A percentile compares a stretch with the other conserved stretches of the same genome.
phyloP scores from a whole-genome alignment of 2,329 filamentous ascomycete species.

The Saccharata proteae region DNA sequence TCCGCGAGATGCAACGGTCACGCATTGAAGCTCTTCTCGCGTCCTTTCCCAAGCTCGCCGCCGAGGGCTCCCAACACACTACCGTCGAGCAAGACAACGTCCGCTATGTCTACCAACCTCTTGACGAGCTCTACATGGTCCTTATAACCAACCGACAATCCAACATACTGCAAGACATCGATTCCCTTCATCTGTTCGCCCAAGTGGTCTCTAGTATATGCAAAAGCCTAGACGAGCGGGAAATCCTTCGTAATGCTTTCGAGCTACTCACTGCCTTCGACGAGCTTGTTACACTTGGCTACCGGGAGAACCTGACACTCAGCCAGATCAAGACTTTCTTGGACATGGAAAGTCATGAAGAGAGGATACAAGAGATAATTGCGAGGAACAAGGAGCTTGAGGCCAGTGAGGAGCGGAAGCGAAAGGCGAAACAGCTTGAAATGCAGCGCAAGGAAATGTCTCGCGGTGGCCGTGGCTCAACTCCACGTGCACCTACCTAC shows the following conservation, averaged over 20 bases:
- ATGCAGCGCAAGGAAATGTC: conserved; percentile 96
- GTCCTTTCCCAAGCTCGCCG: conserved; percentile 93
- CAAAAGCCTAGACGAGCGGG: conserved; percentile 88
- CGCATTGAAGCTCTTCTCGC: conserved; percentile 93
- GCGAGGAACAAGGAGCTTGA: conserved; percentile 98
- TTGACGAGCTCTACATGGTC: conserved; percentile 99
- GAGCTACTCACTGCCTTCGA: conserved; percentile 95
- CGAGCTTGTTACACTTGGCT: conserved; percentile 89
- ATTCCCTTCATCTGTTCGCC: conserved; percentile 93
- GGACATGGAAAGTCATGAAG: conserved; percentile 98
- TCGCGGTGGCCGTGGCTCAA: conserved; percentile 51
- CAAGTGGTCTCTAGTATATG: conserved; percentile 96
- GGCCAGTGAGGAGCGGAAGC: conserved; percentile 94
- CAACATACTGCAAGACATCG: conserved; percentile 98
- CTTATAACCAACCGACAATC: conserved; percentile 99
- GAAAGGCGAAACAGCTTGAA: conserved; percentile 96
- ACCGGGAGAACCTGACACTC: conserved; percentile 90
- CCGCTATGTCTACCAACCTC: conserved; percentile 96
- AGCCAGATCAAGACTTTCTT: conserved; percentile 98
- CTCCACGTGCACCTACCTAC: conserved; percentile 68
- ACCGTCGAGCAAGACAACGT: conserved; percentile 99
- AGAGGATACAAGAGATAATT: conserved; percentile 97
- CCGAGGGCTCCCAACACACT: conserved; percentile 92
- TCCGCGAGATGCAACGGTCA: conserved; percentile 93
- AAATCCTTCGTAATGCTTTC: conserved; percentile 90